Evolutionary conservation across 306 rosid species (phyloP).

Genomic region (Acacia confusa): DNA sequence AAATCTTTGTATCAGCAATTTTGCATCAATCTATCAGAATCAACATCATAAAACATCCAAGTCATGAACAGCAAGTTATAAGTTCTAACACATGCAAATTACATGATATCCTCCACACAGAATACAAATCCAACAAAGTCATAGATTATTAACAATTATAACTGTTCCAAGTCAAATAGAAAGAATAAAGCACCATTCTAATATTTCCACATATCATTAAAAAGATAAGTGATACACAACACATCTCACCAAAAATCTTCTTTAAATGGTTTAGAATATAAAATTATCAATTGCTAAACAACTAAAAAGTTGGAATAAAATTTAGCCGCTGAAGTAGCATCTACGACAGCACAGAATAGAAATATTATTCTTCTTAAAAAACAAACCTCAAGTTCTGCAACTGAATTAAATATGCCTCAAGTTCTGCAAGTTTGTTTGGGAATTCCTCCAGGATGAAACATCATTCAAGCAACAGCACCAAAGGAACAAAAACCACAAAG

Average conservation of each 20-base stretch:
- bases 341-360: slow-evolving; percentile 7
- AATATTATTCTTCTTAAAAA: neutral
- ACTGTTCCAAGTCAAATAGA: neutral
- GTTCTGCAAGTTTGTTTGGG: too few species aligned
- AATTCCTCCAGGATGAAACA: too few species aligned
- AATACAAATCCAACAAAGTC: too few species aligned
- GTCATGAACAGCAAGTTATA: neutral
- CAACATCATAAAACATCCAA: too few species aligned
- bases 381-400: slow-evolving; percentile 89
- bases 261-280: too few species aligned
- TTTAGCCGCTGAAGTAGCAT: neutral
- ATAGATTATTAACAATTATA: neutral
- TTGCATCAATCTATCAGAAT: too few species aligned
- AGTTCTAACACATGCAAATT: neutral
- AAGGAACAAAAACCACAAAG: too few species aligned
- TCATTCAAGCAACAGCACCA: too few species aligned
- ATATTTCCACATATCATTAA: neutral
- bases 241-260: neutral
- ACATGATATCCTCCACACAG: too few species aligned
- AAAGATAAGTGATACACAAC: neutral
- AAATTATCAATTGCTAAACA: neutral
- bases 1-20: too few species aligned
- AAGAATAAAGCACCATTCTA: neutral
- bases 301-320: neutral
- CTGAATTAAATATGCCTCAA: slow-evolving; percentile 63